phyloP scores from a whole-genome alignment of 306 rosid genomes.

The Malus domestica region ASM211411v1 NC_041792.1:31850907-31851406 shows the following conservation, averaged over 20 bases:
- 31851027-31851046: slow-evolving; percentile 84
- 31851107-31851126: slow-evolving; percentile 78
- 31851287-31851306: neutral
- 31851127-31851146: slow-evolving; percentile 71
- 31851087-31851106: slow-evolving; percentile 94
- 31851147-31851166: slow-evolving; percentile 82
- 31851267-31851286: neutral
- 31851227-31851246: neutral
- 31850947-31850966: slow-evolving; percentile 10
- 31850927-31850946: neutral
- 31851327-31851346: slow-evolving; percentile 7
- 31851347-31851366: slow-evolving; percentile 62
- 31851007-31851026: slow-evolving; percentile 97
- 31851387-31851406: slow-evolving; percentile 84
- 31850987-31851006: slow-evolving; percentile 99
- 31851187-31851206: slow-evolving; percentile 30
- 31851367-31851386: slow-evolving; percentile 84
- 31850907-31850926: neutral
- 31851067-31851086: slow-evolving; percentile 98
- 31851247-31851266: neutral
- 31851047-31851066: slow-evolving; percentile 94
- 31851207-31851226: slow-evolving; percentile 8
- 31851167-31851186: slow-evolving; percentile 94
- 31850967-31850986: slow-evolving; percentile 38
- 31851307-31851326: neutral